These are phyloP conservation scores for Tetraselmis striata DNA, from an alignment of 139 green algal species.

Conservation along the genomic window DNA sequence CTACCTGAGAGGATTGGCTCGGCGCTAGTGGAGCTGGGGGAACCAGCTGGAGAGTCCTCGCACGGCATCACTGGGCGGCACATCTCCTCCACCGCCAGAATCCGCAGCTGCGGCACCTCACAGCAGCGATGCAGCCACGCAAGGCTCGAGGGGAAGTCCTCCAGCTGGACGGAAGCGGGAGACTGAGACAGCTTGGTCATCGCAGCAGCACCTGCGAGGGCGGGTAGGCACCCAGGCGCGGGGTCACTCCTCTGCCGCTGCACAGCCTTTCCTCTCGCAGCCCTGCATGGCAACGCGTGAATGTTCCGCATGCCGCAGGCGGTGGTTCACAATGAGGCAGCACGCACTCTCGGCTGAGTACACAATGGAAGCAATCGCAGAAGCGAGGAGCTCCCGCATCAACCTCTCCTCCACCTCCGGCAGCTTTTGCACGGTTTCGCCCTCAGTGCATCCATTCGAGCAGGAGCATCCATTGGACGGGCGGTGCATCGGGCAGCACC, in stretches of 20 bases:
- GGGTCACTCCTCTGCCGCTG: no score
- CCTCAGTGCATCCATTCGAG: not conserved
- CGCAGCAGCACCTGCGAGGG: no score
- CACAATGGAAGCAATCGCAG: not conserved
- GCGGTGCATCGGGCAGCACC: constrained; percentile 11
- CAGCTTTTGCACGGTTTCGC: not conserved
- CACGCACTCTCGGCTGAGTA: not conserved
- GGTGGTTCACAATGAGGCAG: not conserved
- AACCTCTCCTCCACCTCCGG: not conserved
- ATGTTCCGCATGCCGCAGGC: no score
- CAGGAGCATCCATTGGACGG: not conserved
- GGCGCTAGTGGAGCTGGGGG: not conserved
- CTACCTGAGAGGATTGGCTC: not conserved
- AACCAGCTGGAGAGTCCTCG: not conserved
- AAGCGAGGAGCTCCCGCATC: not conserved
- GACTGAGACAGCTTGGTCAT: no score
- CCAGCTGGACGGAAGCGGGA: not conserved
- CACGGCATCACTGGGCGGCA: not conserved
- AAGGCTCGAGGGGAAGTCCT: not conserved
- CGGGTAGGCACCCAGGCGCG: no score
- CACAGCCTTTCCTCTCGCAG: no score
- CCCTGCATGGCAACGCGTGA: no score
- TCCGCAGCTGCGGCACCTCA: not conserved
- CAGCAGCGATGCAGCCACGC: not conserved
- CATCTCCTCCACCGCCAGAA: not conserved